phyloP scores from a whole-genome alignment of 306 rosid genomes.

The Quercus rubra region DNA sequence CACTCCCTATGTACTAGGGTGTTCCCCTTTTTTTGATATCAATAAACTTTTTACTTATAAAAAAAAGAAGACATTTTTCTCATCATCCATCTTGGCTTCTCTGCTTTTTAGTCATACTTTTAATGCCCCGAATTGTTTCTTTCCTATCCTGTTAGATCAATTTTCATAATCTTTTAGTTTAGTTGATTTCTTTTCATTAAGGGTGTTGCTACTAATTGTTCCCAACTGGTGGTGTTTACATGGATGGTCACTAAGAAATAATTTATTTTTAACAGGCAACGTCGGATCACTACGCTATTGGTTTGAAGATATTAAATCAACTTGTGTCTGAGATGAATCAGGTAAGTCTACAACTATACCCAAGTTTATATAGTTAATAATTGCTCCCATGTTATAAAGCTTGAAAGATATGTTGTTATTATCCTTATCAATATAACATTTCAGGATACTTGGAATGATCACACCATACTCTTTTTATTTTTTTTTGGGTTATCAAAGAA shows the following conservation, averaged over 20 bases:
- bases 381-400: background rate
- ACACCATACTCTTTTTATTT: too few relatives aligned
- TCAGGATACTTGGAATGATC: background rate
- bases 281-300: slow-evolving; percentile 90
- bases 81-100: background rate
- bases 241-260: background rate
- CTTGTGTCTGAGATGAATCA: slow-evolving; percentile 98
- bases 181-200: background rate
- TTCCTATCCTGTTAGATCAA: background rate
- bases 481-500: background rate
- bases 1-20: too few relatives aligned
- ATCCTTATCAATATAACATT: background rate
- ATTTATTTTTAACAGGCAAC: slow-evolving; percentile 60
- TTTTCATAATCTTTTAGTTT: background rate
- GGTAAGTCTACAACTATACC: slow-evolving; percentile 46
- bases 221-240: background rate
- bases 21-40: too few relatives aligned
- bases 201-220: background rate
- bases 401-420: background rate
- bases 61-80: background rate
- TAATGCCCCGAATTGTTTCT: background rate
- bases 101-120: background rate
- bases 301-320: slow-evolving; percentile 93
- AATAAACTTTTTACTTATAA: too few relatives aligned
- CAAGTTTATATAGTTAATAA: slow-evolving; percentile 11